Base-by-base conservation (phyloP, 306 rosid genomes). In the Cucumis cinereus region DNA sequence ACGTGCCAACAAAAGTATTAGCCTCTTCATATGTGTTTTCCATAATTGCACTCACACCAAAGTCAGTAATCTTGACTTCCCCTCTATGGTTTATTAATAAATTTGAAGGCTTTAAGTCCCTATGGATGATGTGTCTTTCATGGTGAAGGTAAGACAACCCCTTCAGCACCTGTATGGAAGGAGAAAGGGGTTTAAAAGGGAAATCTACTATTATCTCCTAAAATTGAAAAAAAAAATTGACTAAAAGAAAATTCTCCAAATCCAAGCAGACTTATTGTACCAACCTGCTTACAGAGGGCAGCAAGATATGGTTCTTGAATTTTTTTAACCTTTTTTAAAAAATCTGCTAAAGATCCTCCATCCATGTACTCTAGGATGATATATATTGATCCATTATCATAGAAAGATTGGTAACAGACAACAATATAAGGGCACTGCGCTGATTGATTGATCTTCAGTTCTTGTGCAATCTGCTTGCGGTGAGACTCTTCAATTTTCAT, bases 321-420 rank as follows among this genome's bases (percentile, higher is more conserved):
- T 75, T 91, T 81, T 89, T 79, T 89, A 57, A 95, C 97, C 82
- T 92, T 95, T 80, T 83, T 89, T 81, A 95, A 80, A 64, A 95
- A 85, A 86, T 95, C 98, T 77, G 90, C 90, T 35, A 95, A 83
- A 80, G 99, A 95, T 13, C 99, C 99, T 70, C 99, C 99, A 83
- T 95, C 99, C 99, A 95, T 95, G 89, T 95, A 95, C 90, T 95
- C 99, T 80, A 95, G 85, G 85, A 95, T 90, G 82, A 92, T 92
- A 74, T 96, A 95, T 86, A 95, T 85, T 57, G 83, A 80, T 54
- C 97, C 96, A 72, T 95, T 92, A 12, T 88, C 85, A 78, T 95
- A 95, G 82, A 89, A 90, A 71, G 98, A 95, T 62, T 85, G 93
- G 83, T 95, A 92, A 79, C 98, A 92, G 69, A 90, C 85, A 77